phyloP scores from a whole-genome alignment of 2,329 filamentous ascomycete genomes.

The Rhinocladiella mackenziei region DNA sequence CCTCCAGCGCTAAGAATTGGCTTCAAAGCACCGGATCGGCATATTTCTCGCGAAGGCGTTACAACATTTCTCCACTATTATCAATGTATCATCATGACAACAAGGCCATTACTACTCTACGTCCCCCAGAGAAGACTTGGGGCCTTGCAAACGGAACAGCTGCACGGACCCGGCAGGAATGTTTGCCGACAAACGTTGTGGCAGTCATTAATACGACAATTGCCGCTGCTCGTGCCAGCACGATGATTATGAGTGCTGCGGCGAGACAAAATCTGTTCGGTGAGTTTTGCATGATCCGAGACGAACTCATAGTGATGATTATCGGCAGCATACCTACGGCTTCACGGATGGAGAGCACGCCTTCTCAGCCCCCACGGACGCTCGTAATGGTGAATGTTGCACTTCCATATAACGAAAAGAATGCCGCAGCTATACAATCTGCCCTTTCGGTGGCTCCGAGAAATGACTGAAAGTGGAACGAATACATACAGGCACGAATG shows the following conservation, averaged over 20 bases:
- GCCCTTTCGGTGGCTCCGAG: constrained; percentile 46
- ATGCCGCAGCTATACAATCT: constrained; percentile 45
- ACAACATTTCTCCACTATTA: constrained; percentile 55
- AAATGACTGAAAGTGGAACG: constrained; percentile 54
- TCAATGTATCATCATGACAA: constrained; percentile 57
- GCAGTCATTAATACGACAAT: constrained; percentile 53
- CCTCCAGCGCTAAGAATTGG: constrained; percentile 49
- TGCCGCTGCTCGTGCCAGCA: constrained; percentile 48
- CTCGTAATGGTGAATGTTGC: constrained; percentile 54
- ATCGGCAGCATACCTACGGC: constrained; percentile 49
- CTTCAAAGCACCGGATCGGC: constrained; percentile 41
- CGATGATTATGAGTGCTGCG: constrained; percentile 49
- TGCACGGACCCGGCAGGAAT: constrained; percentile 46
- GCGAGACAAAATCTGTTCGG: constrained; percentile 50
- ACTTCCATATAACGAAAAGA: constrained; percentile 46
- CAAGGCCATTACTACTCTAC: constrained; percentile 52
- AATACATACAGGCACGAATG: constrained; percentile 44
- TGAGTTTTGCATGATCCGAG: constrained; percentile 29
- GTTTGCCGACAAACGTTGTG: constrained; percentile 48
- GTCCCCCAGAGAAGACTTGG: constrained; percentile 50
- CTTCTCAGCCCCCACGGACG: constrained; percentile 52
- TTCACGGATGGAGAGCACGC: constrained; percentile 57
- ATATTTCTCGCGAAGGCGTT: constrained; percentile 48
- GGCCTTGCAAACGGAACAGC: constrained; percentile 34
- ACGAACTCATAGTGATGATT: too few species aligned